Conservation (phyloP, 768 basidiomycete genomes). For the Tulasnella sp. region DNA sequence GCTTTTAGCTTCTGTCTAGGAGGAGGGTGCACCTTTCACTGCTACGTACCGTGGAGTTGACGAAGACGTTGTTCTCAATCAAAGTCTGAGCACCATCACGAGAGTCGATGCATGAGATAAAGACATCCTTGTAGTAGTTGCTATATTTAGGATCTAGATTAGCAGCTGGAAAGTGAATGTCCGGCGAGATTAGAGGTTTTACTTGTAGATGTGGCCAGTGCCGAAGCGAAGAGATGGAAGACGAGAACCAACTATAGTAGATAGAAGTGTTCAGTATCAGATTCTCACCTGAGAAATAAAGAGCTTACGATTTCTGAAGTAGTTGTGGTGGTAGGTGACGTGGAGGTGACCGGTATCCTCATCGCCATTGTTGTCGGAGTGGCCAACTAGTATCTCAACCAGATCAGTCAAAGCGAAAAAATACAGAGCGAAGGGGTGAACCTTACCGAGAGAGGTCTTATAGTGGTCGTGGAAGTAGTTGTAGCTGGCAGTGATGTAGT, state of each 20-base stretch:
- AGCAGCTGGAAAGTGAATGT: no score
- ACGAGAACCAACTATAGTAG: conserved; percentile 36
- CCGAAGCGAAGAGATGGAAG: conserved; percentile 47
- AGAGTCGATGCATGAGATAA: conserved; percentile 16
- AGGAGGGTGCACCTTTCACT: no score
- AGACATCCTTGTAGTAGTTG: conserved; percentile 21
- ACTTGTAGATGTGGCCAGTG: conserved; percentile 20
- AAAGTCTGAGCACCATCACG: conserved; percentile 19
- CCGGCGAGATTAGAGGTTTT: not conserved
- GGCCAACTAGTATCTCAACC: conserved; percentile 37
- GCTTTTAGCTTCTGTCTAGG: no score
- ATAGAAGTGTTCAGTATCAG: not conserved
- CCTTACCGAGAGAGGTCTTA: conserved; percentile 42
- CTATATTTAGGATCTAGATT: no score
- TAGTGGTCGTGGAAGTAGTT: conserved; percentile 40
- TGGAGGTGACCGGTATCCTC: conserved; percentile 16
- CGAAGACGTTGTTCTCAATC: conserved; percentile 28
- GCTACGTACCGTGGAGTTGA: not conserved
- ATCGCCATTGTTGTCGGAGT: conserved; percentile 44
- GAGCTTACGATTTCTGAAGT: not conserved
- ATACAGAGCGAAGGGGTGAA: not conserved
- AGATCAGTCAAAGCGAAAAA: no score
- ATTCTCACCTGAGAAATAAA: no score
- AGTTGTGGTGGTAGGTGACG: conserved; percentile 27
- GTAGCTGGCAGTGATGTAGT: conserved; percentile 34